Evolutionary conservation across 352 stramenopile species (phyloP), one percentile per base, ranked within the genome.

Genomic region (Thraustochytrium sp.): DNA sequence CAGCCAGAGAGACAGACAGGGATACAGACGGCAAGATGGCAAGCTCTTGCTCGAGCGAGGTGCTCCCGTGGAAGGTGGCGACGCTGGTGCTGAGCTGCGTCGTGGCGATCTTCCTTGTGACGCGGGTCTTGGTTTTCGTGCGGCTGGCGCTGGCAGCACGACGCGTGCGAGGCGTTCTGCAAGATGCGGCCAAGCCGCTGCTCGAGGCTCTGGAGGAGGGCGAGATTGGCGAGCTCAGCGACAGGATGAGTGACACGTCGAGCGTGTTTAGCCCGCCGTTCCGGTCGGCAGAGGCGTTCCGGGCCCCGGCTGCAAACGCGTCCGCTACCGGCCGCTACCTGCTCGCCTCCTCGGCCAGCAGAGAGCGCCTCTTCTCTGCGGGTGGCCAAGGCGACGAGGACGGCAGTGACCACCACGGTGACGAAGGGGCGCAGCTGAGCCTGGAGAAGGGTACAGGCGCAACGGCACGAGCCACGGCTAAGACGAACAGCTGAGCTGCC

Each of bases 191-290:
- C 5, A 36, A 80, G 29, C 68, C n/a, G 46, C 37, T 44, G 51
- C 38, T 44, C 68, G 49, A 13, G 46, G 42, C 65, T 23, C 49
- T 77, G 1, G 46, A 77, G 18, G 68, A 80, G 23, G 68, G 34
- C 13, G 68, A 51, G 26, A 18, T 75, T 9, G 68, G 1, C 23
- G 62, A 51, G 18, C 53, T 80, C 31, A 80, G 68, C 31, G 68
- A 80, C 42, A 65, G 34, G 36, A 72, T 63, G n/a, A 80, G 68
- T 31, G 68, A 80, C 21, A 37, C 26, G 1, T 80, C 68, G 11
- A 80, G 68, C 38, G 29, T 80, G 26, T 80, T 80, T 3, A 55
- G 34, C 2, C 68, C 68, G 18, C 68, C 68, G 5, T 63, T 80
- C 2, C 48, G 68, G 2, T 3, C 46, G 9, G 38, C 23, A 21